A percentile compares a stretch with the other conserved stretches of the same genome.
phyloP scores from a whole-genome alignment of 108 stramenopile species.

The Nitzschia sp. region DNA sequence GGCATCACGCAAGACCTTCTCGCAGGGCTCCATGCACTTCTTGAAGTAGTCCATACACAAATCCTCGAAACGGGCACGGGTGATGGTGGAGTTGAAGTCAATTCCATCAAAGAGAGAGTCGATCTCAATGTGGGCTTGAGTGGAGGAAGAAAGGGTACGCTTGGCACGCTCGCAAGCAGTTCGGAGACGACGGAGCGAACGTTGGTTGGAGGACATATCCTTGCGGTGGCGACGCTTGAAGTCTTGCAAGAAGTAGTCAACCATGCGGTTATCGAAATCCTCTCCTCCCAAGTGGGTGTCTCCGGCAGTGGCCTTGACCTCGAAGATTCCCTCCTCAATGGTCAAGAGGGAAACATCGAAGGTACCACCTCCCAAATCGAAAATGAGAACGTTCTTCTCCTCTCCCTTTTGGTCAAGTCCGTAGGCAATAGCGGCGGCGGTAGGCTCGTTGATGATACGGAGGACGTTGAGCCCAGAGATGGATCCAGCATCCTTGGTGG shows the following conservation, averaged over 20 bases:
- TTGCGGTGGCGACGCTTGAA: conserved; percentile 93
- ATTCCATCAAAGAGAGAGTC: conserved; percentile 98
- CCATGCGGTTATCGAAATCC: conserved; percentile 99
- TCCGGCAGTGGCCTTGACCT: conserved; percentile 99
- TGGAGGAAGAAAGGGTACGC: conserved; percentile 97
- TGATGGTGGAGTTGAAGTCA: conserved; percentile 99
- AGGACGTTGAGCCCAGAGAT: conserved; percentile 98
- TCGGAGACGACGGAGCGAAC: conserved; percentile 97
- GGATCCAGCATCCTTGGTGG: conserved; percentile 99
- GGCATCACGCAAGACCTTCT: conserved; percentile 96
- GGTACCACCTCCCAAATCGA: conserved; percentile 98
- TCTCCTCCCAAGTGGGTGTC: conserved; percentile 99
- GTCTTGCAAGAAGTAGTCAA: conserved; percentile 94
- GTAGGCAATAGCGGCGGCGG: conserved; percentile 99
- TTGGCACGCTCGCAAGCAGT: conserved; percentile 99
- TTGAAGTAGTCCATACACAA: conserved; percentile 98
- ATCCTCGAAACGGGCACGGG: conserved; percentile 95
- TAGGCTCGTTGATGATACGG: conserved; percentile 99
- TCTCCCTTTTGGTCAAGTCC: conserved; percentile 92
- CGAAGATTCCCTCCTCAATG: conserved; percentile 99
- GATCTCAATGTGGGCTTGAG: conserved; percentile 99
- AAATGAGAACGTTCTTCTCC: conserved; percentile 98
- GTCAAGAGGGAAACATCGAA: conserved; percentile 96
- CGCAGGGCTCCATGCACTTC: conserved; percentile 98
- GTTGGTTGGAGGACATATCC: conserved; percentile 91